Percentiles rank a stretch among this genome's conserved stretches.
phyloP scores from a whole-genome alignment of 208 protist species.

The Crithidia mellificae region DNA sequence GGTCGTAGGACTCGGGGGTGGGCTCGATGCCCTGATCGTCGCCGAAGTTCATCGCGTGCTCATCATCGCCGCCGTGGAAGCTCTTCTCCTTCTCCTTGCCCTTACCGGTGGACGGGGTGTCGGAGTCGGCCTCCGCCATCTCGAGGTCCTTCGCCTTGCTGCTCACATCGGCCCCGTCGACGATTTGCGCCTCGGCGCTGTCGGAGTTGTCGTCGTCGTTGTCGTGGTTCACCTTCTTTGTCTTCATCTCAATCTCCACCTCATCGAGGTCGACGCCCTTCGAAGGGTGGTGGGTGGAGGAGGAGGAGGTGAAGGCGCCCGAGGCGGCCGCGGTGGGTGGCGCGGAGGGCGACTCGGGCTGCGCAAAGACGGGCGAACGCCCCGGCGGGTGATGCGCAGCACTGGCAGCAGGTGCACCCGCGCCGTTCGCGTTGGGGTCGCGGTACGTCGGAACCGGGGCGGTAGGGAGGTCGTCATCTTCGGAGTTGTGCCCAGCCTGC shows the following conservation, averaged over 20 bases:
- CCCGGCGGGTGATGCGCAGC: not conserved
- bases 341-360: not conserved
- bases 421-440: not conserved
- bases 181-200: not conserved
- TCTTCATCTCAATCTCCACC: conserved; percentile 18
- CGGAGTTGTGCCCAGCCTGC: not conserved
- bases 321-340: conserved; percentile 3
- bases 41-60: conserved; percentile 52
- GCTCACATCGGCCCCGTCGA: conserved; percentile 7
- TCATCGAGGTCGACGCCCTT: conserved; percentile 13
- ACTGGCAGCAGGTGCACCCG: not conserved
- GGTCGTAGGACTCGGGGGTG: conserved; percentile 56
- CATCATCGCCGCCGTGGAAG: conserved; percentile 12
- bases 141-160: not conserved
- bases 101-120: not conserved
- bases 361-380: not conserved
- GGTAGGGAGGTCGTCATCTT: not conserved
- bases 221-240: not conserved
- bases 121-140: not conserved
- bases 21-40: conserved; percentile 65
- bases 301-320: conserved; percentile 9
- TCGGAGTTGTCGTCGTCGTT: conserved; percentile 8
- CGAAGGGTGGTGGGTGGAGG: conserved; percentile 9
- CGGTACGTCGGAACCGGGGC: not conserved
- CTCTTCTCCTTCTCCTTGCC: not conserved